These are phyloP conservation scores for Gossypium herbaceum DNA, from an alignment of 345 rosid species.

Conservation along the genomic window DNA sequence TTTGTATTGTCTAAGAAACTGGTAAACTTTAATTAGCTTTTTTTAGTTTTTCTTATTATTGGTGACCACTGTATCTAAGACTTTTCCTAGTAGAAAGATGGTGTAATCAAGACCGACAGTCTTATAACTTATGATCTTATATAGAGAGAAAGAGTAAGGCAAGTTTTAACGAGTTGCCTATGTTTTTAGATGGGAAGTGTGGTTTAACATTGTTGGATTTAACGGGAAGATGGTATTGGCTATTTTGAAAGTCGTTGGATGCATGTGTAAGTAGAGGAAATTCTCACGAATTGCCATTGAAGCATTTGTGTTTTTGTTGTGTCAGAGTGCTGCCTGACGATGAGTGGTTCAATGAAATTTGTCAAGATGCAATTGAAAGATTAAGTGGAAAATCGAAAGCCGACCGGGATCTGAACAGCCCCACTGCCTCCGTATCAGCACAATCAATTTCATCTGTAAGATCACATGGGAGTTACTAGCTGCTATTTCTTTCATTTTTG, in stretches of 20 bases:
- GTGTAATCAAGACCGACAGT: not conserved
- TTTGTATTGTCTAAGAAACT: not conserved
- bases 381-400: constrained; percentile 81
- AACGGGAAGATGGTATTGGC: not conserved
- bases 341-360: constrained; percentile 82
- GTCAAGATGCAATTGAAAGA: constrained; percentile 78
- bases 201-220: not conserved
- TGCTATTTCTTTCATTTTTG: constrained; percentile 19
- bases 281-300: not conserved
- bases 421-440: constrained; percentile 95
- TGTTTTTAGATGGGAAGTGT: not conserved
- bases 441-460: constrained; percentile 91
- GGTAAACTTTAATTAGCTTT: not conserved
- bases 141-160: not conserved
- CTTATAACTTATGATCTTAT: not conserved
- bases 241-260: not conserved
- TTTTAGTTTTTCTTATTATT: not conserved
- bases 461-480: constrained; percentile 80
- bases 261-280: not conserved
- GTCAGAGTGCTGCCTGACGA: constrained; percentile 84
- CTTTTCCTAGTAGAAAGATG: not conserved
- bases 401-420: constrained; percentile 76
- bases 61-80: not conserved
- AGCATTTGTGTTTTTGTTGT: constrained; percentile 10
- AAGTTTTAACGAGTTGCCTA: not conserved